Conservation (phyloP, 768 basidiomycete species). For the Gymnopilus junonius region DNA sequence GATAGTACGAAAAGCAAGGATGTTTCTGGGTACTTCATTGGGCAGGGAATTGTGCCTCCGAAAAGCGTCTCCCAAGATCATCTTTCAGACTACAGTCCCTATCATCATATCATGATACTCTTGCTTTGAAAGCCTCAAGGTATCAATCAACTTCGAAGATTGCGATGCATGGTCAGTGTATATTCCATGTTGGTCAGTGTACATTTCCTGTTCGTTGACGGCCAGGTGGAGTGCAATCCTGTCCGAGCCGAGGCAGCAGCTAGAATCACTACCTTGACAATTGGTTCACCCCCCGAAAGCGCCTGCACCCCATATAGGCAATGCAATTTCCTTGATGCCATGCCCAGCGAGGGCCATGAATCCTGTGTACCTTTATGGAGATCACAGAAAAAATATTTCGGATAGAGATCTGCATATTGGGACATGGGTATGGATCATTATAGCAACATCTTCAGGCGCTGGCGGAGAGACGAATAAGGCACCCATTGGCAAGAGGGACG, state of each 20-base stretch:
- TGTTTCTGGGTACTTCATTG: too few species aligned
- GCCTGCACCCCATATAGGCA: conserved; percentile 39
- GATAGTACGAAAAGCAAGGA: too few species aligned
- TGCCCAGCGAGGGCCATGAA: conserved; percentile 23
- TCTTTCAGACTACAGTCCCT: background rate
- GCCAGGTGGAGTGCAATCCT: conserved; percentile 28
- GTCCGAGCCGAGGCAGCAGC: conserved; percentile 31
- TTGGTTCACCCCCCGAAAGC: conserved; percentile 37
- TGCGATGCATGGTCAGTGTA: background rate
- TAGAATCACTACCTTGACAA: conserved; percentile 35
- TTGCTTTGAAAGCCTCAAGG: background rate
- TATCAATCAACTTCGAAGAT: background rate
- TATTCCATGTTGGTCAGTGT: background rate
- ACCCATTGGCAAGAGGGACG: conserved; percentile 30
- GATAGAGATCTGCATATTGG: conserved; percentile 30
- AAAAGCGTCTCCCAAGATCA: background rate
- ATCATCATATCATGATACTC: background rate
- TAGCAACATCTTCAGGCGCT: conserved; percentile 27
- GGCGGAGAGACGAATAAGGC: conserved; percentile 36
- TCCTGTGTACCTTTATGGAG: conserved; percentile 32
- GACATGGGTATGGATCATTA: conserved; percentile 26
- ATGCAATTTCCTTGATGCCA: conserved; percentile 27
- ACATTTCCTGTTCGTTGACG: conserved; percentile 24
- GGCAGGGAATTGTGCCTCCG: background rate
- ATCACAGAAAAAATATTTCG: conserved; percentile 29